phyloP scores from a whole-genome alignment of 371 early-diverging fungal species.

The Syncephalastrum racemosum region DNA sequence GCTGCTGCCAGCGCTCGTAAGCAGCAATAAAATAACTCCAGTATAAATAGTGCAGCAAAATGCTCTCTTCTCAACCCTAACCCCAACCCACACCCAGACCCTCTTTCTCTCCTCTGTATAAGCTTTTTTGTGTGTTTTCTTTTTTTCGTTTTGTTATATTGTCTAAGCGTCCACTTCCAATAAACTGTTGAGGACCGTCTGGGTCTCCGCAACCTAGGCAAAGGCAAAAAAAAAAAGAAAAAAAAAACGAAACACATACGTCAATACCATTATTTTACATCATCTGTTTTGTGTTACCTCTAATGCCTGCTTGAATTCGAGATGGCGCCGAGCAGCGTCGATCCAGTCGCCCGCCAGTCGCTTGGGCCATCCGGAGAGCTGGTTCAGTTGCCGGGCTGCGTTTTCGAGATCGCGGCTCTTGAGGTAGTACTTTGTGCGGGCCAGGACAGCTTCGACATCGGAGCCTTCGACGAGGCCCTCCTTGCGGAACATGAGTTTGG shows the following conservation, averaged over 20 bases:
- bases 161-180: constrained; percentile 18
- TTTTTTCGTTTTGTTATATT: neutral
- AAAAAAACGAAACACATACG: too few relatives aligned
- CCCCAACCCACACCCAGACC: too few relatives aligned
- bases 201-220: constrained; percentile 21
- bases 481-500: constrained; percentile 77
- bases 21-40: neutral
- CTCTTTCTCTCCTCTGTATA: constrained; percentile 1
- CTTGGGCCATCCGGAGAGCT: constrained; percentile 90
- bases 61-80: too few relatives aligned
- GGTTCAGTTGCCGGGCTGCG: constrained; percentile 89
- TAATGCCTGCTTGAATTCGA: constrained; percentile 86
- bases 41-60: neutral
- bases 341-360: constrained; percentile 88
- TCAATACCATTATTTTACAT: neutral
- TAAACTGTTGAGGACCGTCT: constrained; percentile 21
- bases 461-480: constrained; percentile 79
- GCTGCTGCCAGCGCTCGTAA: constrained; percentile 32
- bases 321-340: constrained; percentile 67
- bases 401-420: constrained; percentile 73
- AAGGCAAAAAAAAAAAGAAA: constrained; percentile 4
- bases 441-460: constrained; percentile 83
- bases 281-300: constrained; percentile 40
- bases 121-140: constrained; percentile 5
- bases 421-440: constrained; percentile 75